Percentiles rank a stretch among this genome's conserved stretches.
Conservation (phyloP, 169 alveolate genomes). For the Plasmodium sp. region DNA sequence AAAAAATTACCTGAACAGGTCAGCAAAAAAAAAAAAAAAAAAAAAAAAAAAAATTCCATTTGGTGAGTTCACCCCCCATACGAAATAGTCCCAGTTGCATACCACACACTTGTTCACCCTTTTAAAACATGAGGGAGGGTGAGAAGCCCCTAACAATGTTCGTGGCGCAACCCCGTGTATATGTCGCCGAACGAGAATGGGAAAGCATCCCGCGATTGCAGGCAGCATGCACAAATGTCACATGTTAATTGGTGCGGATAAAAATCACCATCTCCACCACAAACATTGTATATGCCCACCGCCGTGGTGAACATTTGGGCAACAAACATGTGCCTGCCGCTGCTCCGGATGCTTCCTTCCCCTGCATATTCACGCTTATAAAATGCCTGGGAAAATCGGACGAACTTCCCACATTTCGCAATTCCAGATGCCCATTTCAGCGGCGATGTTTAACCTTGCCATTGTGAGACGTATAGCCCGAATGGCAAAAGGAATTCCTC, state of each 20-base stretch:
- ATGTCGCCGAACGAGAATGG: not conserved
- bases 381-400: not conserved
- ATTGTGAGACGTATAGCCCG: not conserved
- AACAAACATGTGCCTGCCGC: not conserved
- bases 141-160: not conserved
- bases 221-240: not conserved
- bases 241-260: not conserved
- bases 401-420: not conserved
- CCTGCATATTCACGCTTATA: not conserved
- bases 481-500: not conserved
- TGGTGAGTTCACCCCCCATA: not conserved
- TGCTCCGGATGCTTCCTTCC: not conserved
- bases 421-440: not conserved
- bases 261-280: not conserved
- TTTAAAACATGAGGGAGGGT: not conserved
- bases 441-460: not conserved
- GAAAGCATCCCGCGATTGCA: not conserved
- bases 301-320: not conserved
- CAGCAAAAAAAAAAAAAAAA: not conserved
- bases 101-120: not conserved
- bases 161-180: not conserved
- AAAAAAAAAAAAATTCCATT: not conserved
- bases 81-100: not conserved
- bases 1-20: not conserved
- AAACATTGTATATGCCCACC: not conserved